Percentiles rank a stretch among this genome's conserved stretches.
phyloP scores from a whole-genome alignment of 2,329 filamentous ascomycete genomes.

The Aspergillus tamarii region DNA sequence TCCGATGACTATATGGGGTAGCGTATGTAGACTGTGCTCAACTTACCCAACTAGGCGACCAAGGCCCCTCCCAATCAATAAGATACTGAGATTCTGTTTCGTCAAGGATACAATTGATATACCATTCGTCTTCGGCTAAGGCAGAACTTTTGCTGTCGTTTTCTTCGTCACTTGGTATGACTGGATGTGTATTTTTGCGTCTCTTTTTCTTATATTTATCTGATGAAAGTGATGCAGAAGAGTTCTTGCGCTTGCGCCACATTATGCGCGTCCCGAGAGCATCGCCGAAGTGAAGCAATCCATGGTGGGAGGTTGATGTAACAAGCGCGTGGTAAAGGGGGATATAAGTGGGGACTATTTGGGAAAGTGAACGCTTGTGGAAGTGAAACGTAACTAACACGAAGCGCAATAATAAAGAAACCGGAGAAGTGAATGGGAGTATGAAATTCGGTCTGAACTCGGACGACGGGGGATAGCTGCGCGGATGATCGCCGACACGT shows the following conservation, averaged over 20 bases:
- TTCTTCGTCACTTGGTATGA: constrained; percentile 21
- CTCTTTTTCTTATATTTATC: constrained; percentile 13
- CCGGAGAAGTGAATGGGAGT: constrained; percentile 13
- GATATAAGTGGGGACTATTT: background rate
- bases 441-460: constrained; percentile 10
- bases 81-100: constrained; percentile 40
- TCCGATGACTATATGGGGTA: background rate
- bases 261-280: constrained; percentile 30
- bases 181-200: constrained; percentile 11
- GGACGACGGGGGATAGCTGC: constrained; percentile 24
- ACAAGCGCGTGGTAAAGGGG: background rate
- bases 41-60: constrained; percentile 44
- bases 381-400: background rate
- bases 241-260: constrained; percentile 26
- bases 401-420: constrained; percentile 3
- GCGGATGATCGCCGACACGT: constrained; percentile 37
- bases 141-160: constrained; percentile 14
- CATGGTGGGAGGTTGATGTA: constrained; percentile 22
- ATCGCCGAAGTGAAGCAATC: constrained; percentile 16
- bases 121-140: constrained; percentile 36
- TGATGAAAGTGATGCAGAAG: constrained; percentile 17
- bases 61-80: constrained; percentile 44
- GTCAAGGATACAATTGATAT: constrained; percentile 41
- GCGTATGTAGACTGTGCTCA: background rate
- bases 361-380: constrained; percentile 4